Evolutionary conservation across 345 rosid genomes (phyloP), one percentile per base, ranked within the genome.

Genomic region (Hirschfeldia incana): DNA sequence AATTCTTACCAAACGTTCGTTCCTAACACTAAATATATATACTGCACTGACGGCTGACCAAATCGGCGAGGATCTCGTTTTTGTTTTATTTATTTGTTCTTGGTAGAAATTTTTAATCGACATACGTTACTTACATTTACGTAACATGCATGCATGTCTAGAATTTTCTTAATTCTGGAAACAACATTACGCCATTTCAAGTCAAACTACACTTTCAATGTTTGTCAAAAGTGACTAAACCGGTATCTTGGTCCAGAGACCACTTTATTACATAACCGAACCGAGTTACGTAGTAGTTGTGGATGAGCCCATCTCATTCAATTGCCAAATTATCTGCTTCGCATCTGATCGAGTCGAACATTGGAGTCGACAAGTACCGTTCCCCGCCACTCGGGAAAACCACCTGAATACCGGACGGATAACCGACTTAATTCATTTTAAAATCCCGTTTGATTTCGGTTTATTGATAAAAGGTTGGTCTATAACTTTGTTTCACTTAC

Each of bases 361-460:
- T 81, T 32, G 28, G 76, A 8, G 92, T 80, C 5, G 95, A 90
- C 15, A 90, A 78, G 80, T 90, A 92, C 15, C 93, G 92, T 85
- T 92, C 95, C 12, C 93, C 95, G 12, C 84, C 86, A 44, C 97
- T 92, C 10, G 93, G 93, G 76, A 92, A 87, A 58, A 92, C 9
- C 78, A 83, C 90, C 84, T 77, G 78, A 8, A 34, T 42, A 39
- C 61, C 73, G 8, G n/a, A 71, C 46, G 8, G 10, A 44, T 12
- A 32, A 78, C 72, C 72, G 13, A 62, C 21, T 1, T 5, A 4
- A 32, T 36, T 16, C 64, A 9, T 33, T 61, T 69, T 27, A 26
- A 44, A 60, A 33, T 0, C 75, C 32, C 64, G 46, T 69, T 10
- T 63, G 51, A 21, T 34, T 12, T 62, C 36, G 37, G 21, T 13